Conservation (phyloP, 163 green algal species). For the Coccomyxa subellipsoidea region DNA sequence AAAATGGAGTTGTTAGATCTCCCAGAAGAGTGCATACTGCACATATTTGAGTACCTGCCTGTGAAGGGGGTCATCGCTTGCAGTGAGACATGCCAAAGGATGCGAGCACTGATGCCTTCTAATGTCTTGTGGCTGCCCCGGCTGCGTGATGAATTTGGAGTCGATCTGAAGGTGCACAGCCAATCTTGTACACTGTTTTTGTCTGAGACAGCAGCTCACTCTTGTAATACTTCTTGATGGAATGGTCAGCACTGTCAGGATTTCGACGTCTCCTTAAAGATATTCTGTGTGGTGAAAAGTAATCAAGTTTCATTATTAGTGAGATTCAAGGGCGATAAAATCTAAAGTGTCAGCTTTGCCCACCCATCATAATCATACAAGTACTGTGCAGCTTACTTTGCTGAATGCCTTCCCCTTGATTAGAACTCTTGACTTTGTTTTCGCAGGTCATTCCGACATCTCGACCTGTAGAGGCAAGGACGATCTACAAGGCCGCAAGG, state of each 20-base stretch:
- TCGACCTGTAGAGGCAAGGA: not conserved
- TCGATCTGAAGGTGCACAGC: not conserved
- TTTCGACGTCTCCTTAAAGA: too few species aligned
- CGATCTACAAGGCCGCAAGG: not conserved
- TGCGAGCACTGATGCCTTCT: not conserved
- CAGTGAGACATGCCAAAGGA: not conserved
- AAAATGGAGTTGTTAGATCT: not conserved
- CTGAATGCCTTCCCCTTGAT: too few species aligned
- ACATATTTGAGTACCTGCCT: not conserved
- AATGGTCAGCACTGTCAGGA: too few species aligned
- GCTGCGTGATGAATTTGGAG: not conserved
- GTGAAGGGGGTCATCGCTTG: not conserved
- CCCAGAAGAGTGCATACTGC: constrained; percentile 4
- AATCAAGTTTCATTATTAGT: too few species aligned
- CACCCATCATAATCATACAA: too few species aligned
- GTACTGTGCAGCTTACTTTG: too few species aligned
- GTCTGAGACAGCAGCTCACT: too few species aligned
- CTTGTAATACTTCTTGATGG: too few species aligned
- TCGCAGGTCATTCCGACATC: not conserved
- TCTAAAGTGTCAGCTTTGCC: too few species aligned
- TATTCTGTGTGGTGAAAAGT: too few species aligned
- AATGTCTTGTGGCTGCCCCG: not conserved
- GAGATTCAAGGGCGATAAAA: too few species aligned
- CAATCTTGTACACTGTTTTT: not conserved
- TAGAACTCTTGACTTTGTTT: too few species aligned